These are phyloP conservation scores for Voacanga thouarsii DNA, from an alignment of 257 asterid species.

Conservation along the genomic window DNA sequence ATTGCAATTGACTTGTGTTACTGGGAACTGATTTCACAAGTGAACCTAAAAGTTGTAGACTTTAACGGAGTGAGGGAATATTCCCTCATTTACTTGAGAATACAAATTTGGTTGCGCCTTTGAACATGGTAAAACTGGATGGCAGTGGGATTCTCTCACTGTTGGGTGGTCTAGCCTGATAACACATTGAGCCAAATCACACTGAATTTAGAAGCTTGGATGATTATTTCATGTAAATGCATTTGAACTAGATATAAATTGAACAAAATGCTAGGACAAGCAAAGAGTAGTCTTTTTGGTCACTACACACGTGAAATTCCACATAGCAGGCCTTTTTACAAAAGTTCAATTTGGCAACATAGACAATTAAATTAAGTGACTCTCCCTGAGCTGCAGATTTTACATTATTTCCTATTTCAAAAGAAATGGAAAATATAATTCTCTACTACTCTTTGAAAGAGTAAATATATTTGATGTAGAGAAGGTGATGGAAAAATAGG, in stretches of 20 bases:
- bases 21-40: neutral
- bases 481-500: neutral
- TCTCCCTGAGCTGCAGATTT: neutral
- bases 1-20: neutral
- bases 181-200: neutral
- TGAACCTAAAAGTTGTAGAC: neutral
- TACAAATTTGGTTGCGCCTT: neutral
- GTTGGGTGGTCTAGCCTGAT: neutral
- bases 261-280: neutral
- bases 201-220: neutral
- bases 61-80: neutral
- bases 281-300: neutral
- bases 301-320: neutral
- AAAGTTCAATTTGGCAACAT: neutral
- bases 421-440: neutral
- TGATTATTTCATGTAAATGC: neutral
- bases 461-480: no score
- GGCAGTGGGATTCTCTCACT: conserved; percentile 6
- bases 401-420: neutral
- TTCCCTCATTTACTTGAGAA: neutral
- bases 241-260: neutral
- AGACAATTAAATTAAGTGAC: neutral
- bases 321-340: neutral
- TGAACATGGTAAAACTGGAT: neutral
- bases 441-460: neutral